Base-by-base conservation (phyloP, 768 basidiomycete species). In the Scleroderma citrinum region DNA sequence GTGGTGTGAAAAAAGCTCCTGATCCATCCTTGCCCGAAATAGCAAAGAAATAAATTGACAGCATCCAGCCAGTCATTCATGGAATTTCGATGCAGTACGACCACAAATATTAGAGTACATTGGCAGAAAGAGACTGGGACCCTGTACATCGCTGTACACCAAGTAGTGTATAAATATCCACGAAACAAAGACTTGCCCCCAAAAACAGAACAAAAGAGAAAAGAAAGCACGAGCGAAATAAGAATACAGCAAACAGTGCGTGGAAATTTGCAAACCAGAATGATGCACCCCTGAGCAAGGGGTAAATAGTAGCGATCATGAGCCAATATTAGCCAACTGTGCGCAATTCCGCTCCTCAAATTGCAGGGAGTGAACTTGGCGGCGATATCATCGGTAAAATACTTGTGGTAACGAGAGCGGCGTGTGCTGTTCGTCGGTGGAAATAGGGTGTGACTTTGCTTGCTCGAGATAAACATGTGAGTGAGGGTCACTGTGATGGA, bases 401-500 rank as follows among this genome's bases (percentile, higher is more conserved):
- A 44, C 43, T 44, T 32, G 43, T 29, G 23, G 43, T 20, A 44
- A 44, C 10, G 8, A 20, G 30, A 19, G 5, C 17, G 6, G 17
- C 10, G 26, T 5, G 26, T 29, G 26, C 26, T 29, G 26, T 29
- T 29, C 26, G 8, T 29, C 26, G 26, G 26, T 29, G 26, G n/a
- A n/a, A n/a, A 29, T 29, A 8, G 26, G 26, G 4, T 29, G 26
- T 29, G 26, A 29, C 8, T 4, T 29, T 4, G 8, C 26, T 29
- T 8, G 26, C 8, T 29, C 26, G 26, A 29, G 26, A 29, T 29
- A 29, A 4, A 29, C 8, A 8, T 5, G 7, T 11, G 38, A 19
- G 38, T 39, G 21, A 39, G 38, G 38, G 38, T 19, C 43, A 44
- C 40, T 35, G 38, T 52, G 56, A 43, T 19, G 40, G 41, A 43